Conservation (phyloP, 257 asterid genomes). For the Ehretia macrophylla region DNA sequence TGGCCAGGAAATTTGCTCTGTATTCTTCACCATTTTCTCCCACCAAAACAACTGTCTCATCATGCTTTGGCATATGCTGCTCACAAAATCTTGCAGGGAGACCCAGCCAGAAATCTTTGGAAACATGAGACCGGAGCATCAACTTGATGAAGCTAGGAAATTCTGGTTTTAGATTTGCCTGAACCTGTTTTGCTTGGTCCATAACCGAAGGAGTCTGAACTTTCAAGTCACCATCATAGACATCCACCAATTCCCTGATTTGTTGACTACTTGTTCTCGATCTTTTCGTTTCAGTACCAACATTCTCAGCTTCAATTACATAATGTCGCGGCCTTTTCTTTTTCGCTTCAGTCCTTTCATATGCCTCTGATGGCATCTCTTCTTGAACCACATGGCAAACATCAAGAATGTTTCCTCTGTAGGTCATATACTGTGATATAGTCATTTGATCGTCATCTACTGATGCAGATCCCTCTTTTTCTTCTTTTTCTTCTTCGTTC, state of each 20-base stretch:
- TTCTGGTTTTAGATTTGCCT: conserved; percentile 35
- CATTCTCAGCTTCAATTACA: background rate
- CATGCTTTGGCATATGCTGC: conserved; percentile 34
- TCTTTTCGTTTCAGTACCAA: background rate
- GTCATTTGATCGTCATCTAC: conserved; percentile 1
- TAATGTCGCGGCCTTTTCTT: background rate
- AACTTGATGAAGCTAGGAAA: conserved; percentile 55
- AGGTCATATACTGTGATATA: background rate
- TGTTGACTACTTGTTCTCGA: background rate
- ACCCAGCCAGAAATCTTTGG: conserved; percentile 78
- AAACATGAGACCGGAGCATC: conserved; percentile 67
- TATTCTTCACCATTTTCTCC: conserved; percentile 42
- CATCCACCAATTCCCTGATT: too few species aligned
- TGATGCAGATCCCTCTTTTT: too few species aligned
- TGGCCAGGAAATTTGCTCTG: conserved; percentile 39
- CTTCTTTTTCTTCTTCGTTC: too few species aligned
- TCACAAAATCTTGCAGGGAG: conserved; percentile 50
- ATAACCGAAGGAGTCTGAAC: conserved; percentile 10
- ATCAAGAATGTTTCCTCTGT: background rate
- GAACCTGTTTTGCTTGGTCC: conserved; percentile 48
- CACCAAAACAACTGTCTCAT: conserved; percentile 29
- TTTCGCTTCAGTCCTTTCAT: background rate
- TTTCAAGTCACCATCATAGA: background rate
- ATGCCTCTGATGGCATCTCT: conserved; percentile 1
- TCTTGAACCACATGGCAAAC: background rate